A percentile compares a stretch with the other conserved stretches of the same genome.
These are phyloP conservation scores for Rhizopogon vesiculosus DNA, from an alignment of 768 basidiomycete species.

Conservation along the genomic window DNA sequence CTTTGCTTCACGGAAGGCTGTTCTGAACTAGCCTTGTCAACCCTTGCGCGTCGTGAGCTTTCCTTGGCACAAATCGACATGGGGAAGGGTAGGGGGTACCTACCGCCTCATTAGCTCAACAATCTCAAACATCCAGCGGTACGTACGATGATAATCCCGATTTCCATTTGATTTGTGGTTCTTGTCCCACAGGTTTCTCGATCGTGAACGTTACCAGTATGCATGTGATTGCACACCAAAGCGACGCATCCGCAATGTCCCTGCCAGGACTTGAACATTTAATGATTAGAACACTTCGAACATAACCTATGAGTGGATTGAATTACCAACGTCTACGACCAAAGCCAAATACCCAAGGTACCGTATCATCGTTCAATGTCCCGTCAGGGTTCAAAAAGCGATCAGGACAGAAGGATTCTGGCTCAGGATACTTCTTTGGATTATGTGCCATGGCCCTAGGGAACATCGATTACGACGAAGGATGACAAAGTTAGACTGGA, in stretches of 20 bases:
- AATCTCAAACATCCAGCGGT: neutral
- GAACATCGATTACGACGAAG: neutral
- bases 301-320: neutral
- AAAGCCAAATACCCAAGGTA: neutral
- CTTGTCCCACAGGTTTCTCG: slow-evolving; percentile 10
- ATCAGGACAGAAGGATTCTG: slow-evolving; percentile 46
- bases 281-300: neutral
- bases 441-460: slow-evolving; percentile 42
- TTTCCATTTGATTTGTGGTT: slow-evolving; percentile 11
- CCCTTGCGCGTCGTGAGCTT: too few species aligned
- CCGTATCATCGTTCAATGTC: neutral
- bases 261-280: neutral
- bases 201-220: slow-evolving; percentile 14
- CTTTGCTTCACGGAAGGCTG: too few species aligned
- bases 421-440: slow-evolving; percentile 44
- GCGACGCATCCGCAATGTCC: neutral
- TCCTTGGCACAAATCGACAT: too few species aligned
- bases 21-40: too few species aligned
- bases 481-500: neutral
- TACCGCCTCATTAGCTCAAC: too few species aligned
- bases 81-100: too few species aligned
- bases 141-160: slow-evolving; percentile 11
- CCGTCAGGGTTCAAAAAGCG: slow-evolving; percentile 28
- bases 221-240: neutral
- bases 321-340: slow-evolving; percentile 3